Evolutionary conservation across 2,329 filamentous ascomycete species (phyloP), one percentile per base, ranked within the genome.

Genomic region (Microsporum canis): DNA sequence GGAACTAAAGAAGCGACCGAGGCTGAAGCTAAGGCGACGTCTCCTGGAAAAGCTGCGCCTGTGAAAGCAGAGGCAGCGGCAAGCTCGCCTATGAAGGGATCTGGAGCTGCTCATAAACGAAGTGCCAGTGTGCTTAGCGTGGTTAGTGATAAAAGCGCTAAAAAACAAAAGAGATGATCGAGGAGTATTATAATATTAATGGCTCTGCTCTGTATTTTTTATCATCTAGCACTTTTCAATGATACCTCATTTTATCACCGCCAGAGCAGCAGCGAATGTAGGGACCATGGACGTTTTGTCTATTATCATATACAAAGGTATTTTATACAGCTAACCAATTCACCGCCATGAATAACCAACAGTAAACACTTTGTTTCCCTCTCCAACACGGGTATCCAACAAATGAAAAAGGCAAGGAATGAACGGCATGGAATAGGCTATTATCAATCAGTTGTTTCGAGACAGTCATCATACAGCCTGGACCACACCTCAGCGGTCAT

Each of bases 61-160:
- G 60, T 58, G 2, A 61, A 61, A 23, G 61, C 45, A 7, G 45
- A 55, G 27, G 34, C 34, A 10, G 49, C 34, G 7, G 43, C 31
- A 10, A 27, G 31, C 3, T 66, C 64, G 10, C 62, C 58, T 51
- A 62, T 39, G 58, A 60, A 23, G 55, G 57, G 14, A 58, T 43
- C 57, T 45, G 60, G 51, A 23, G 63, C 59, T 23, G 57, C 56
- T n/a, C 86, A 88, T 65, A 95, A 95, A 77, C 82, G 90, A 62
- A 94, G 89, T 71, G 89, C 89, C 0, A 95, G 89, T 71, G 88
- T 91, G 36, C 72, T 95, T 59, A 92, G 88, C 71, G 77, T 79
- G 14, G 76, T 77, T 4, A 90, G 87, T 71, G 86, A 89, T 61
- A 80, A 80, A 70, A 79, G 77, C 66, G 69, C 71, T 5, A 82